Percentiles rank a stretch among this genome's conserved stretches.
Evolutionary conservation across 2,329 filamentous ascomycete species (phyloP).

Genomic region (Hymenoscyphus linearis): DNA sequence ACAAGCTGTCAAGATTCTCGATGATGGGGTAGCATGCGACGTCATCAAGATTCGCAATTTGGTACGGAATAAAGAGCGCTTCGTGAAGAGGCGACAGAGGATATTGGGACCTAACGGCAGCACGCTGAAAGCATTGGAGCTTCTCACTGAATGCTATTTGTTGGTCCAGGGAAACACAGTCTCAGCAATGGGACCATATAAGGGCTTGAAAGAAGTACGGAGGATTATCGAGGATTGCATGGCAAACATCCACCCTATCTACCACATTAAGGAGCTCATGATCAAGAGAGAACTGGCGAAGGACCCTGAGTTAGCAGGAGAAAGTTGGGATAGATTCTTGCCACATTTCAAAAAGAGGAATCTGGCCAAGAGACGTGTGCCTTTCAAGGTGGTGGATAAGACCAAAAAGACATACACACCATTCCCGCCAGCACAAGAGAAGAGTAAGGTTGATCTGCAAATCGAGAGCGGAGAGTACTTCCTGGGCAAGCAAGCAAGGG

Average conservation of each 20-base stretch:
- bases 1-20: slow-evolving; percentile 88
- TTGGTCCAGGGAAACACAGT: slow-evolving; percentile 97
- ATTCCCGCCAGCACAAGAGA: slow-evolving; percentile 93
- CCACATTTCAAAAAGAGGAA: slow-evolving; percentile 96
- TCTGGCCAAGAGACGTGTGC: slow-evolving; percentile 75
- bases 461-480: slow-evolving; percentile 99
- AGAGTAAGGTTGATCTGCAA: slow-evolving; percentile 97
- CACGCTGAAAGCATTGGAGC: slow-evolving; percentile 88
- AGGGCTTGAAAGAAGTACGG: slow-evolving; percentile 87
- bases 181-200: slow-evolving; percentile 84
- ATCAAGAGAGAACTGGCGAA: slow-evolving; percentile 89
- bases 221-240: slow-evolving; percentile 92
- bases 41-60: slow-evolving; percentile 92
- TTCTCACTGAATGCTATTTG: slow-evolving; percentile 87
- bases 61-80: slow-evolving; percentile 89
- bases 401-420: slow-evolving; percentile 91
- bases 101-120: slow-evolving; percentile 88
- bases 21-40: slow-evolving; percentile 87
- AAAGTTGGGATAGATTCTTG: slow-evolving; percentile 94
- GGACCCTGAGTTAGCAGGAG: slow-evolving; percentile 76
- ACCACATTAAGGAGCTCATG: slow-evolving; percentile 94
- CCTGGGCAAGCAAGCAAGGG: slow-evolving; percentile 86
- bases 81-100: slow-evolving; percentile 88
- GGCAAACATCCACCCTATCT: slow-evolving; percentile 83
- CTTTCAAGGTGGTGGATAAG: slow-evolving; percentile 87